These are phyloP conservation scores for Chiua virens DNA, from an alignment of 768 basidiomycete genomes.

Conservation along the genomic window DNA sequence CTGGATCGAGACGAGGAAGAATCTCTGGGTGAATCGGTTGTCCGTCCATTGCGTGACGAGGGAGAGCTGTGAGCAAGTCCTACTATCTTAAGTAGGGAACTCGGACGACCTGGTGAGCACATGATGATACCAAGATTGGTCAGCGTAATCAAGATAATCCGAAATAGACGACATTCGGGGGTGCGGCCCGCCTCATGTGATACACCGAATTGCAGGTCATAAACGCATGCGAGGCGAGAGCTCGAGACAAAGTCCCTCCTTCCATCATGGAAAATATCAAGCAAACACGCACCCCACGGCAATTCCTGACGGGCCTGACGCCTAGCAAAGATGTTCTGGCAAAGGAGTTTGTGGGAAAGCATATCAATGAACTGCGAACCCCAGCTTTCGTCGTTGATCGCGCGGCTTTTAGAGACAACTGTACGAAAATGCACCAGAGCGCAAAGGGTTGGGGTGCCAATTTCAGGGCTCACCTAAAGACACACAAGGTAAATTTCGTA, in stretches of 20 bases:
- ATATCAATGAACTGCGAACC: constrained; percentile 60
- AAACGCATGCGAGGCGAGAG: neutral
- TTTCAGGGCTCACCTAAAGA: constrained; percentile 85
- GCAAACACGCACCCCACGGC: constrained; percentile 50
- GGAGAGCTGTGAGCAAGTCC: neutral
- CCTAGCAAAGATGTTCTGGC: constrained; percentile 52
- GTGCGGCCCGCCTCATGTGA: constrained; percentile 3
- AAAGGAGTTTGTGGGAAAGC: constrained; percentile 56
- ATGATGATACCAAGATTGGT: neutral
- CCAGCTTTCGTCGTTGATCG: constrained; percentile 81
- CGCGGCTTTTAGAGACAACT: constrained; percentile 69
- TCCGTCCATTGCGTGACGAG: constrained; percentile 14
- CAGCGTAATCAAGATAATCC: neutral
- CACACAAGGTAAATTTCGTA: constrained; percentile 59
- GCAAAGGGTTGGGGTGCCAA: constrained; percentile 64
- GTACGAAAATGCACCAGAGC: constrained; percentile 66
- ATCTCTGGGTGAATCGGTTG: constrained; percentile 66
- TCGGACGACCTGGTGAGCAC: neutral
- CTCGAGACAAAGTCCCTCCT: neutral
- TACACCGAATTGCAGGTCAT: neutral
- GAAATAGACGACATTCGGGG: constrained; percentile 6
- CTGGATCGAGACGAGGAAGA: constrained; percentile 56
- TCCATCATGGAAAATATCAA: constrained; percentile 23
- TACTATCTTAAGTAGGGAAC: constrained; percentile 13
- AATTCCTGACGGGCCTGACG: constrained; percentile 34